phyloP scores from a whole-genome alignment of 345 rosid genomes.

The Hypericum perforatum region DNA sequence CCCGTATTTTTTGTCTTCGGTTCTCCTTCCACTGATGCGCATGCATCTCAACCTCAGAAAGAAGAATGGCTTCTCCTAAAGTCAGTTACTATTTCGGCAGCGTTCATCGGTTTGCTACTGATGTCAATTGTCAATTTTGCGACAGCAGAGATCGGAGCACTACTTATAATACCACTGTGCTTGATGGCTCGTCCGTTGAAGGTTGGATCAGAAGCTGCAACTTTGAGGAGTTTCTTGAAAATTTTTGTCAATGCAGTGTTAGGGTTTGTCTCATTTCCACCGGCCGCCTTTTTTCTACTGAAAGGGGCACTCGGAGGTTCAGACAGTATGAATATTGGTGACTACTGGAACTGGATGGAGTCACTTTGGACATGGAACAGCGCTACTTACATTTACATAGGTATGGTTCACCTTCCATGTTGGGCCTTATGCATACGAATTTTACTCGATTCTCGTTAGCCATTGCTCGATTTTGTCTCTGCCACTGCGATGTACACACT shows the following conservation, averaged over 20 bases:
- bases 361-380: constrained; percentile 91
- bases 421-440: constrained; percentile 45
- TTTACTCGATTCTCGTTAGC: constrained; percentile 40
- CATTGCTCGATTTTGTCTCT: constrained; percentile 52
- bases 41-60: constrained; percentile 22
- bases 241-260: constrained; percentile 39
- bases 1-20: constrained; percentile 36
- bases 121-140: constrained; percentile 95
- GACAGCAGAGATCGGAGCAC: constrained; percentile 80
- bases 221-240: constrained; percentile 28
- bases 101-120: constrained; percentile 69
- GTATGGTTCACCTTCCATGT: constrained; percentile 80
- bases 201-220: constrained; percentile 36
- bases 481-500: constrained; percentile 18
- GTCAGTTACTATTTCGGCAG: constrained; percentile 69
- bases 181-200: constrained; percentile 64
- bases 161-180: constrained; percentile 65
- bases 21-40: constrained; percentile 25
- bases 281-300: constrained; percentile 39
- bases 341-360: constrained; percentile 83
- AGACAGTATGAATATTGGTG: constrained; percentile 32
- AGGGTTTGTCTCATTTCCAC: constrained; percentile 51
- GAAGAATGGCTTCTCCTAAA: constrained; percentile 60
- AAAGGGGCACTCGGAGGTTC: constrained; percentile 41
- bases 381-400: constrained; percentile 80